phyloP scores from a whole-genome alignment of 2,329 filamentous ascomycete species.

The Neonectria faginata region DNA sequence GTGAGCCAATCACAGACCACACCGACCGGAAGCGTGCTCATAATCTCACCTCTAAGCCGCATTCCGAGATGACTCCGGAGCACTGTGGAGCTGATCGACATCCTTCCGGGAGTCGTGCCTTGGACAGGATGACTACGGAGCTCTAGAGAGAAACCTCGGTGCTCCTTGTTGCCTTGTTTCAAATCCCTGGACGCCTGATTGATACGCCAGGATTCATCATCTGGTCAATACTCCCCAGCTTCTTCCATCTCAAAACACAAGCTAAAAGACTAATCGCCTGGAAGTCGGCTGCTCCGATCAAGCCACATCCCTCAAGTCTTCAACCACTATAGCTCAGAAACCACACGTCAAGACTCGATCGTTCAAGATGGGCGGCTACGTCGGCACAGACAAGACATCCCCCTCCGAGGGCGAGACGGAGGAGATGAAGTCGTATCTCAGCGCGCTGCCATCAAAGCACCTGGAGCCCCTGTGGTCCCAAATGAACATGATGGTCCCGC shows the following conservation, averaged over 20 bases:
- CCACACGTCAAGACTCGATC: background rate
- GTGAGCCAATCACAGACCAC: conserved; percentile 33
- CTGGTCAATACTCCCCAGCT: background rate
- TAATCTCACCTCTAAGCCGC: background rate
- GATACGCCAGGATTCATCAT: background rate
- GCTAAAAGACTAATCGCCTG: background rate
- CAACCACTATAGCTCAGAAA: background rate
- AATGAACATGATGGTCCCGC: conserved; percentile 61
- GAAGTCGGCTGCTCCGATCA: background rate
- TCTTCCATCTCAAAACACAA: background rate
- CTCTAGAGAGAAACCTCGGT: background rate
- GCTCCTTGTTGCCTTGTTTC: background rate
- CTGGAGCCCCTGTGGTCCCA: conserved; percentile 61
- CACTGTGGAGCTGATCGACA: background rate
- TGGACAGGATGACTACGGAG: background rate
- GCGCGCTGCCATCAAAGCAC: conserved; percentile 46
- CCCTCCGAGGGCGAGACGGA: conserved; percentile 30
- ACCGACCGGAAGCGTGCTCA: conserved; percentile 40
- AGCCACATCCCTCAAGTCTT: background rate
- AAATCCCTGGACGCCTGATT: background rate
- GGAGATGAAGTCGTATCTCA: conserved; percentile 47
- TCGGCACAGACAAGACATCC: conserved; percentile 18
- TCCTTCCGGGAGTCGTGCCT: background rate
- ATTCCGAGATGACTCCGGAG: conserved; percentile 8
- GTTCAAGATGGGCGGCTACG: conserved; percentile 29